Conservation (phyloP, 352 stramenopile genomes). For the Phytophthora ohioensis region DNA sequence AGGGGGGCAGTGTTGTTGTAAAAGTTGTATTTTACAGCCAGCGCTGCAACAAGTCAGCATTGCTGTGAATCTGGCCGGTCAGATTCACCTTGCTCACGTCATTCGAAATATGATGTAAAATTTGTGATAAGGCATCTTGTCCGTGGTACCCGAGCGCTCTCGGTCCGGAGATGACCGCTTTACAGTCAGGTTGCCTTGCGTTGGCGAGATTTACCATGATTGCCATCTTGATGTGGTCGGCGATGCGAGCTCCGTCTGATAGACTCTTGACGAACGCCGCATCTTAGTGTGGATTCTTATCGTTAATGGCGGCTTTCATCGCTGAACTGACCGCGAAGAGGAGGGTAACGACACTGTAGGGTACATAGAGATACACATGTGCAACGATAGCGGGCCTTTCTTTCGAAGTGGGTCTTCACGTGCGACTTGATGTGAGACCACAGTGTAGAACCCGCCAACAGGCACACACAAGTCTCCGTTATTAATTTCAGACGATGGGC, state of each 20-base stretch:
- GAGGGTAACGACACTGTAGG: background rate
- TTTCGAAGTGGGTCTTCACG: no score
- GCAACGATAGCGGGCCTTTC: background rate
- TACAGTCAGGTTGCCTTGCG: background rate
- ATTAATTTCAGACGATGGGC: slow-evolving; percentile 5
- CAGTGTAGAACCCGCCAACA: slow-evolving; percentile 23
- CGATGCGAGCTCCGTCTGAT: background rate
- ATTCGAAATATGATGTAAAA: background rate
- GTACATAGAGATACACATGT: slow-evolving; percentile 2
- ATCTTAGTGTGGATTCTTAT: slow-evolving; percentile 1
- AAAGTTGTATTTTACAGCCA: no score
- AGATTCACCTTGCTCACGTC: slow-evolving; percentile 17
- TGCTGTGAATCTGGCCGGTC: background rate
- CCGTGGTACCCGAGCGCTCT: background rate
- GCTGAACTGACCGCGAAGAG: slow-evolving; percentile 6
- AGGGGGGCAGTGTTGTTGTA: slow-evolving; percentile 35
- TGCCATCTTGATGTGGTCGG: background rate
- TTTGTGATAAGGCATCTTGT: slow-evolving; percentile 5
- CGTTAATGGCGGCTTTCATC: slow-evolving; percentile 1
- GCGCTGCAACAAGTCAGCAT: background rate
- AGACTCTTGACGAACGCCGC: background rate
- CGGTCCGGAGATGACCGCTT: slow-evolving; percentile 8
- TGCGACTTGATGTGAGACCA: background rate
- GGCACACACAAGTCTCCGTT: slow-evolving; percentile 15
- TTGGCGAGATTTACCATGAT: slow-evolving; percentile 10